Base-by-base conservation (phyloP, 495 filamentous ascomycete species). In the Podospora fimiseda region DNA sequence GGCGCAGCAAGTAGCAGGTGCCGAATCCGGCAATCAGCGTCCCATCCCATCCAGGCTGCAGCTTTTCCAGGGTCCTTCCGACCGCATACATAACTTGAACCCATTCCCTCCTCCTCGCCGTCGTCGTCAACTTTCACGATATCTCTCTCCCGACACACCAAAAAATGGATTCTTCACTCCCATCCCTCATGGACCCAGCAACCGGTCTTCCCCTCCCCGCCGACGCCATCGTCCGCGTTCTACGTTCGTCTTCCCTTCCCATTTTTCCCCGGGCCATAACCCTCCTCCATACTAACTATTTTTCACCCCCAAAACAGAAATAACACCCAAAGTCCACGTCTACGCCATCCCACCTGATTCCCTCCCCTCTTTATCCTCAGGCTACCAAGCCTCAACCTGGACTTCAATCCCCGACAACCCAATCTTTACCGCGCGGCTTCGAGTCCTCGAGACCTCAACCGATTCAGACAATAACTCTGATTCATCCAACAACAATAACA, bases 381-480 rank as follows among this genome's bases (percentile, higher is more conserved):
- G 88, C 61, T 82, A 90, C 73, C 77, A 74, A n/a, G 88, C 89
- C 53, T 70, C 82, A 13, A 61, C 70, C 55, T 93, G 88, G 88
- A 90, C 87, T n/a, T 73, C 82, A 52, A 77, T 80, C 56, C 82
- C 82, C 58, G 68, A 74, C 45, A 77, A 80, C 23, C 80, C 83
- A 59, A 90, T 92, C 70, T 91, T 92, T 74, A 91, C 87, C 49
- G 85, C 84, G 49, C 84, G 88, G 19, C 66, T 91, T 3, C 86
- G 89, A 60, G 75, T 92, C 52, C 71, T 93, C 64, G 88, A 93
- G 68, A 90, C 86, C 21, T 77, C 84, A 1, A 67, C 84, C 45
- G 69, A 70, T 16, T 82, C 43, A 69, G 67, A 20, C 53, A 53
- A 24, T 37, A 74, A 40, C 13, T 22, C 46, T 36, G 11, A 47